phyloP scores from a whole-genome alignment of 805 yeast species.

The Saccharomyces paradoxus region DNA sequence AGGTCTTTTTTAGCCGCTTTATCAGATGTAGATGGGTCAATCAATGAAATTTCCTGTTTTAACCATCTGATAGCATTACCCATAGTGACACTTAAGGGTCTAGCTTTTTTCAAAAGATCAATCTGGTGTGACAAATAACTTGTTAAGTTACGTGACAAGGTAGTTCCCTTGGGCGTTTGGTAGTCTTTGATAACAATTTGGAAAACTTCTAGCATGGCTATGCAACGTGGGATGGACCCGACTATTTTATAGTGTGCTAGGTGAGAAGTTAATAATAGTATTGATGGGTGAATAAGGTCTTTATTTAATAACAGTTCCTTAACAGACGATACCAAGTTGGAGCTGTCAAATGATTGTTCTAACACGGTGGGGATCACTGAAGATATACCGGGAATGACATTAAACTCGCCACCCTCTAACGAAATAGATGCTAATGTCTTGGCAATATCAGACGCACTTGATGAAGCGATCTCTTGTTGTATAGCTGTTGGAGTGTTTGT shows the following conservation, averaged over 20 bases:
- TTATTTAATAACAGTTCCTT: constrained; percentile 28
- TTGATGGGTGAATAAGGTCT: constrained; percentile 76
- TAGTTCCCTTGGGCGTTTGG: constrained; percentile 74
- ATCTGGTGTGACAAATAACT: constrained; percentile 85
- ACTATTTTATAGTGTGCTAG: constrained; percentile 78
- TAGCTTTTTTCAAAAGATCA: constrained; percentile 80
- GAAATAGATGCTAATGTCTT: constrained; percentile 23
- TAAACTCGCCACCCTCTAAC: constrained; percentile 20
- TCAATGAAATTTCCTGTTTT: constrained; percentile 81
- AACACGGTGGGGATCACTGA: constrained; percentile 40
- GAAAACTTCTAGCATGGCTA: constrained; percentile 78
- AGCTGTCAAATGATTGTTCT: constrained; percentile 19
- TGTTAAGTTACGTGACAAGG: constrained; percentile 81
- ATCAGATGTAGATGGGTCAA: constrained; percentile 59
- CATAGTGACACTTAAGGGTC: constrained; percentile 90
- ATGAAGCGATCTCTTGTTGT: background rate
- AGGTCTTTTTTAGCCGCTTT: constrained; percentile 56
- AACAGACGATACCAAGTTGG: constrained; percentile 24
- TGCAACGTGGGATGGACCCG: constrained; percentile 82
- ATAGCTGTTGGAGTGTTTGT: constrained; percentile 4
- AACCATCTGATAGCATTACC: constrained; percentile 97
- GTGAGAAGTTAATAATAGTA: constrained; percentile 68
- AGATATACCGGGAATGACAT: constrained; percentile 34
- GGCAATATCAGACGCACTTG: constrained; percentile 14
- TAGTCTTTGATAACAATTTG: constrained; percentile 72